Base-by-base conservation (phyloP, 1,284 basidiomycete species). In the Apiotrichum gamsii region DNA sequence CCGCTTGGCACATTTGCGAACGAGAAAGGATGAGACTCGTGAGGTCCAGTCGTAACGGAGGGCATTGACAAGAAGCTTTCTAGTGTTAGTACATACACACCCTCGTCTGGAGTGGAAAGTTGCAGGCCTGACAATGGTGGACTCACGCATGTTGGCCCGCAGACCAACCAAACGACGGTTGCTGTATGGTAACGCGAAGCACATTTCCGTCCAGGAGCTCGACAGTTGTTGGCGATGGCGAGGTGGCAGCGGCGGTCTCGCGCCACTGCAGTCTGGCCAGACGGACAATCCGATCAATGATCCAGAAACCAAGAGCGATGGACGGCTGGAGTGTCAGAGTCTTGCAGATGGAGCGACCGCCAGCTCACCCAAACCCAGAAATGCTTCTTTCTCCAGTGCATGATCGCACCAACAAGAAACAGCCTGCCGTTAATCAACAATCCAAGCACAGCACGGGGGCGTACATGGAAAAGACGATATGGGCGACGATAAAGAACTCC, bases 231-330 rank as follows among this genome's bases (percentile, higher is more conserved):
- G n/a, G n/a, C n/a, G n/a, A n/a, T n/a, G n/a, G n/a, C n/a, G n/a
- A n/a, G n/a, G n/a, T n/a, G n/a, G n/a, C n/a, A n/a, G n/a, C n/a
- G n/a, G n/a, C n/a, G n/a, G n/a, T n/a, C n/a, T n/a, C n/a, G n/a
- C n/a, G n/a, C n/a, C n/a, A n/a, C n/a, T n/a, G n/a, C n/a, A 82
- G 58, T 18, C 80, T 77, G 14, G 73, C 49, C 24, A 76, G 25
- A 13, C 83, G 79, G 44, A 82, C 59, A 32, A 77, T 46, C 28
- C 82, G 78, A 61, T 86, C 84, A 42, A 83, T 34, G 78, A 63
- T 55, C 82, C 67, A 66, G 11, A 68, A 49, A 5, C 51, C 50
- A 13, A 69, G 44, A 8, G 60, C 60, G 8, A 28, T 11, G 18
- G 33, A 18, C n/a, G 67, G 65, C 64, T 65, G 4, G 10, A 13